These are phyloP conservation scores for Agaricus bisporus DNA, from an alignment of 768 basidiomycete genomes.

Conservation along the genomic window DNA sequence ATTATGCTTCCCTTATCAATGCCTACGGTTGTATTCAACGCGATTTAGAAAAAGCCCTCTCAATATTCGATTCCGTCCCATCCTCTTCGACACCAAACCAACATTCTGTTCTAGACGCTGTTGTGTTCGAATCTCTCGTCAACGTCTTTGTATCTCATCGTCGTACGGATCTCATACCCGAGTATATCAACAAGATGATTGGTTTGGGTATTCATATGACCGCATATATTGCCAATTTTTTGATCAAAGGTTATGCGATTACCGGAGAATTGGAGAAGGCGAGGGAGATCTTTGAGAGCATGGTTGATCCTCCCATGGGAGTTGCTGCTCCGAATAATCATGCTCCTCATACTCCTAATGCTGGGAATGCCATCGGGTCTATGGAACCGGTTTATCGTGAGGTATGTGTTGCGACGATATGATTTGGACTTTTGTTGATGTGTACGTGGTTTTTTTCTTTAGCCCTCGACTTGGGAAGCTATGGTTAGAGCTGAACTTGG, in stretches of 20 bases:
- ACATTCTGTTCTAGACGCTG: conserved; percentile 64
- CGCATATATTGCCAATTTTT: conserved; percentile 88
- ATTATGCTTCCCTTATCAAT: conserved; percentile 82
- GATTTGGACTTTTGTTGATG: conserved; percentile 2
- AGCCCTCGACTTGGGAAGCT: conserved; percentile 92
- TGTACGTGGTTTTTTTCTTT: not conserved
- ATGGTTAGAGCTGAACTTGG: conserved; percentile 93
- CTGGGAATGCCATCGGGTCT: conserved; percentile 25
- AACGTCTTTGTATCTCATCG: conserved; percentile 78
- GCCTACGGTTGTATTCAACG: conserved; percentile 78
- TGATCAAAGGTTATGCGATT: conserved; percentile 69
- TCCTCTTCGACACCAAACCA: conserved; percentile 31
- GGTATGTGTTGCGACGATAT: conserved; percentile 33
- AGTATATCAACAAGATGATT: conserved; percentile 58
- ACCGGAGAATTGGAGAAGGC: conserved; percentile 67
- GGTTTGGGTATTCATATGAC: conserved; percentile 75
- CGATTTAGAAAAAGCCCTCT: conserved; percentile 71
- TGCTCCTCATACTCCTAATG: conserved; percentile 52
- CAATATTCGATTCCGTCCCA: conserved; percentile 71
- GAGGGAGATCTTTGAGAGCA: conserved; percentile 69
- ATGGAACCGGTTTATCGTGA: conserved; percentile 77
- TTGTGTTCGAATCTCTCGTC: conserved; percentile 86
- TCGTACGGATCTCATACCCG: conserved; percentile 69
- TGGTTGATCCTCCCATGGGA: conserved; percentile 76
- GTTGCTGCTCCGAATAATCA: conserved; percentile 90